Evolutionary conservation across 1,284 basidiomycete species (phyloP), one percentile per base, ranked within the genome.

Genomic region (Marasmius oreades): DNA sequence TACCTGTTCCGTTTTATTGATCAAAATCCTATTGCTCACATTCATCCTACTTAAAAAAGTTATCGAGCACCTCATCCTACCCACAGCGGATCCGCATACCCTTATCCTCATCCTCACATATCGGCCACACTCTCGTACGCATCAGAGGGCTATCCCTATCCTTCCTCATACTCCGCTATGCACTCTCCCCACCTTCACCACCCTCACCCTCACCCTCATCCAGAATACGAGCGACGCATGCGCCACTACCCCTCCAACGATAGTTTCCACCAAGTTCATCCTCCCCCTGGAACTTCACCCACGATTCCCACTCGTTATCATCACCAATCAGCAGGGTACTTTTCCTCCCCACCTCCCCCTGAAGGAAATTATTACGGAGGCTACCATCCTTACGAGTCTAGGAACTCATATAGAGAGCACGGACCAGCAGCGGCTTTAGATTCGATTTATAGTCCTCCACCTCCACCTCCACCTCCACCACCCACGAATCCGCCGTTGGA

Each of bases 361-460:
- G 44, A 46, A 23, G n/a, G 22, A 50, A 26, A 51, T n/a, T 50
- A 55, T n/a, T 22, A 45, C n/a, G n/a, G n/a, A n/a, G n/a, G 46
- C 20, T 46, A 45, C 50, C 48, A 44, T 46, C 28, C n/a, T 45
- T 26, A 43, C n/a, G 18, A 20, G 10, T 31, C 28, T 4, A 4
- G 28, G 28, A 31, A 31, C 28, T 31, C 28, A 11, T 37, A 33
- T 20, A 47, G 50, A n/a, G 44, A 26, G 34, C 36, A 10, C 10
- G 36, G 36, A 10, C 36, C 36, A 36, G 31, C 36, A 6, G 24
- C 16, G 26, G 39, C 22, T 3, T 46, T 24, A 10, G 20, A 44
- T 10, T 48, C 45, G 37, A 33, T 46, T n/a, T n/a, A n/a, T n/a
- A n/a, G n/a, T 26, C 51, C 55, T 12, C 48, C 48, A 20, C 55